phyloP scores from a whole-genome alignment of 2,329 filamentous ascomycete species.

The Tolypocladium nubicola region DNA sequence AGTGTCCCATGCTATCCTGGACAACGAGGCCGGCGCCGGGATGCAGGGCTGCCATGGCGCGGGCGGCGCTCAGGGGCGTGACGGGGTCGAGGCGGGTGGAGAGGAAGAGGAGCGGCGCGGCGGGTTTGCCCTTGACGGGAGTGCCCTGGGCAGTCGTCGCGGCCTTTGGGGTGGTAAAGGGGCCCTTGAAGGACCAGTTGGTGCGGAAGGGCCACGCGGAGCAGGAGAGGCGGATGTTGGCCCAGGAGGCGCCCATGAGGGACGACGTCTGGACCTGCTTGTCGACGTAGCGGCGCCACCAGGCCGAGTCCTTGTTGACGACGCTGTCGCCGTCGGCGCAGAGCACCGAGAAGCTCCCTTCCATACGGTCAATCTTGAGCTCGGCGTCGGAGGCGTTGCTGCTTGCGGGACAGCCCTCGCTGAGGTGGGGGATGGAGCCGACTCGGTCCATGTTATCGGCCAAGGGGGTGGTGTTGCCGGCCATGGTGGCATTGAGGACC shows the following conservation, averaged over 20 bases:
- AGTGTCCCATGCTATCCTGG: slow-evolving; percentile 19
- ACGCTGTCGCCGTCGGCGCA: slow-evolving; percentile 24
- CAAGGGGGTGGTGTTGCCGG: slow-evolving; percentile 6
- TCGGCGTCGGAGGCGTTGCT: slow-evolving; percentile 12
- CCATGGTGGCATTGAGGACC: slow-evolving; percentile 9
- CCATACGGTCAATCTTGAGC: neutral
- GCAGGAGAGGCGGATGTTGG: slow-evolving; percentile 27
- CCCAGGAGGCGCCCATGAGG: slow-evolving; percentile 21
- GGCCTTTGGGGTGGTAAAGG: slow-evolving; percentile 17
- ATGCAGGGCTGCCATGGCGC: slow-evolving; percentile 13
- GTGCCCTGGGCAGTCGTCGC: slow-evolving; percentile 8
- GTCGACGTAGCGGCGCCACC: slow-evolving; percentile 19
- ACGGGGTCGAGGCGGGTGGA: slow-evolving; percentile 33
- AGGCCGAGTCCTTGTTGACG: slow-evolving; percentile 8
- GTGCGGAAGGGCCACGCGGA: slow-evolving; percentile 24
- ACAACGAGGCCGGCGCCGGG: slow-evolving; percentile 17
- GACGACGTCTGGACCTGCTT: slow-evolving; percentile 15
- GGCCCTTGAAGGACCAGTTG: slow-evolving; percentile 28
- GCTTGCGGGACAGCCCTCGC: slow-evolving; percentile 8
- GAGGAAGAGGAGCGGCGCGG: slow-evolving; percentile 32
- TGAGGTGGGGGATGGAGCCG: slow-evolving; percentile 9
- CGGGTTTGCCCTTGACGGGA: slow-evolving; percentile 18
- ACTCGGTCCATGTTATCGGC: neutral
- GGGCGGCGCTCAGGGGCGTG: slow-evolving; percentile 30
- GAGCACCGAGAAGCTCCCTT: slow-evolving; percentile 10